phyloP scores from a whole-genome alignment of 495 filamentous ascomycete genomes.

The Durotheca rogersii region DNA sequence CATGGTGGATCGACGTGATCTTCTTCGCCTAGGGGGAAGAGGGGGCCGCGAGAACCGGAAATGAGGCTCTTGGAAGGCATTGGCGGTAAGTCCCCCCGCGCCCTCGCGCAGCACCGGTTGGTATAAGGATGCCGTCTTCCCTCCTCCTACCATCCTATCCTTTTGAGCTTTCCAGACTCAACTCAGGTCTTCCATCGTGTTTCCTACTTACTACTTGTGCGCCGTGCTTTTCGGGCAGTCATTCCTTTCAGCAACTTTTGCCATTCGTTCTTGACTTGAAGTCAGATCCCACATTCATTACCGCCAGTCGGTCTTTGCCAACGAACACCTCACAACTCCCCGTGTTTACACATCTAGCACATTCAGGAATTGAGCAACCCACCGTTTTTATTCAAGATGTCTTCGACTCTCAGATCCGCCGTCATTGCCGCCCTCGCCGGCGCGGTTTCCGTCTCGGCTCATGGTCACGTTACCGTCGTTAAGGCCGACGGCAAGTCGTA shows the following conservation, averaged over 20 bases:
- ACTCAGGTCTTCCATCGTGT: background rate
- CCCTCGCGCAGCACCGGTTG: background rate
- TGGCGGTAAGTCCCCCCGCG: background rate
- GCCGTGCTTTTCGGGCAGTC: background rate
- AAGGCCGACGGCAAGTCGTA: slow-evolving; percentile 59
- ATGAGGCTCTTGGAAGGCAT: slow-evolving; percentile 2
- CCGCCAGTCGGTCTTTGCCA: slow-evolving; percentile 7
- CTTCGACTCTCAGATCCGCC: slow-evolving; percentile 14
- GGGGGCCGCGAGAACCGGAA: background rate
- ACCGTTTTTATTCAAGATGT: slow-evolving; percentile 10
- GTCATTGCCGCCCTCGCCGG: slow-evolving; percentile 50
- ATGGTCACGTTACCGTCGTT: slow-evolving; percentile 60
- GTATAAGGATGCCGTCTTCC: background rate
- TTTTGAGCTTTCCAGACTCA: background rate
- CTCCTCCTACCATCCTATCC: background rate
- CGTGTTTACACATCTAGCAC: too few relatives aligned
- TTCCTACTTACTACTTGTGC: background rate
- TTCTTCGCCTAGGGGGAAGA: background rate
- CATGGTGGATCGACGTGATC: slow-evolving; percentile 14
- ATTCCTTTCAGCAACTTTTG: slow-evolving; percentile 1
- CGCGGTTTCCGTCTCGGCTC: slow-evolving; percentile 56
- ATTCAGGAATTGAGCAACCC: background rate
- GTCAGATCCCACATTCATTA: slow-evolving; percentile 15
- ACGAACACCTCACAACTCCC: background rate
- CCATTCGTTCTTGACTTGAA: slow-evolving; percentile 13